These are phyloP conservation scores for Apophysomyces elegans DNA, from an alignment of 371 early-diverging fungal genomes.

Conservation along the genomic window DNA sequence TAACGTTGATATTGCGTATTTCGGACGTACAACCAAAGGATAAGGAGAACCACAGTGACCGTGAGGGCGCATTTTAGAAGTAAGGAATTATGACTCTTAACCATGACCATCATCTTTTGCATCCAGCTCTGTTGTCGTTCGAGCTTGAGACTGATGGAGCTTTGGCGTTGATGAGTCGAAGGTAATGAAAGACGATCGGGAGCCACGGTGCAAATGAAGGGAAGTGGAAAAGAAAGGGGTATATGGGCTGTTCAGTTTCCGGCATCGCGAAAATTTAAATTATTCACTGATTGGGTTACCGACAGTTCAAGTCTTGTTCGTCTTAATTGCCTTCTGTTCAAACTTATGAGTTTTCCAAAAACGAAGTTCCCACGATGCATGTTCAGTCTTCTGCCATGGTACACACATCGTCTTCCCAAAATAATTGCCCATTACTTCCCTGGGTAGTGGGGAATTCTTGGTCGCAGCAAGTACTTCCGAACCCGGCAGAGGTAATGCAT, in stretches of 20 bases:
- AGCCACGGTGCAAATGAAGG: constrained; percentile 14
- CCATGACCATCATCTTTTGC: constrained; percentile 30
- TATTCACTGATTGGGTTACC: too few species aligned
- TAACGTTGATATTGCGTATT: constrained; percentile 6
- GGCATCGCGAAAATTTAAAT: too few species aligned
- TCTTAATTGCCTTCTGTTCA: too few species aligned
- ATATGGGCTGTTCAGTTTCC: not conserved
- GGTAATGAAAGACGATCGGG: constrained; percentile 21
- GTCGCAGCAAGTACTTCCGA: too few species aligned
- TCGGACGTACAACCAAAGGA: constrained; percentile 28
- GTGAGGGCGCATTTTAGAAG: constrained; percentile 18
- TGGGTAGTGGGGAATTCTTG: too few species aligned
- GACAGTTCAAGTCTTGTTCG: too few species aligned
- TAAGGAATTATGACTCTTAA: constrained; percentile 26
- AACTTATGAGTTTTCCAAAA: too few species aligned
- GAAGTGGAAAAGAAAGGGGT: not conserved
- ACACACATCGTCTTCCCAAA: too few species aligned
- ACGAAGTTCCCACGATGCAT: too few species aligned
- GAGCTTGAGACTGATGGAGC: constrained; percentile 44
- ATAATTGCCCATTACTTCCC: too few species aligned
- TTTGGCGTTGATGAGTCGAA: constrained; percentile 47
- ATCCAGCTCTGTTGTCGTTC: constrained; percentile 35
- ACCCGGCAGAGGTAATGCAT: too few species aligned
- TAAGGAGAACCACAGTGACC: constrained; percentile 16
- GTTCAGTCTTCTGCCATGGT: too few species aligned